A percentile compares a stretch with the other conserved stretches of the same genome.
Conservation (phyloP, 1,284 basidiomycete species). For the Ceratobasidium sp. region DNA sequence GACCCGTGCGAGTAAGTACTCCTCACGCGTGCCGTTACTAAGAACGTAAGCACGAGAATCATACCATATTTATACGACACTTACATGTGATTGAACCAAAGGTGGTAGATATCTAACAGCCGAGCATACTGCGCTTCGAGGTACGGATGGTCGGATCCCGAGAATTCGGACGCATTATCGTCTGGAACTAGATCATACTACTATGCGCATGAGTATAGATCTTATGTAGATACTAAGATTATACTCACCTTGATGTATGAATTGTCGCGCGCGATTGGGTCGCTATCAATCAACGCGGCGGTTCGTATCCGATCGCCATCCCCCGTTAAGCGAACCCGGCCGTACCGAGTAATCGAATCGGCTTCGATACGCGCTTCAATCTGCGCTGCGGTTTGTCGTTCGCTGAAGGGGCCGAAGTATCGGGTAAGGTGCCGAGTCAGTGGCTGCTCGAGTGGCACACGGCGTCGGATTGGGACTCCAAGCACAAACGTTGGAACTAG, state of each 20-base stretch:
- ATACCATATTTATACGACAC: not conserved
- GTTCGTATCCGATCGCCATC: constrained; percentile 17
- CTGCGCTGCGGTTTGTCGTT: not conserved
- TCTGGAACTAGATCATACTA: not conserved
- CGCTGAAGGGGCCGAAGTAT: constrained; percentile 3
- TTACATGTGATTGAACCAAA: not conserved
- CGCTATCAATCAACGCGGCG: not conserved
- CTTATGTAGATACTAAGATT: not conserved
- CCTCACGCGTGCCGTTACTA: too few relatives aligned
- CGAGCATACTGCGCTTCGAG: constrained; percentile 1
- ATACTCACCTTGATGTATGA: constrained; percentile 11
- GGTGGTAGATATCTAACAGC: constrained; percentile 19
- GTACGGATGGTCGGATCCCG: not conserved
- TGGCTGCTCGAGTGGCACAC: not conserved
- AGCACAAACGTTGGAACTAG: constrained; percentile 9
- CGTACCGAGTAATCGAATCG: constrained; percentile 11
- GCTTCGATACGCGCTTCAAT: not conserved
- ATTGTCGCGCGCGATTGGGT: constrained; percentile 8
- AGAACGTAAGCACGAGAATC: too few relatives aligned
- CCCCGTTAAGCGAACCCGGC: constrained; percentile 1
- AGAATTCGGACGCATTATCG: not conserved
- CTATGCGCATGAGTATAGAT: not conserved
- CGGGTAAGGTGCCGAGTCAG: not conserved
- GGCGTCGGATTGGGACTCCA: not conserved
- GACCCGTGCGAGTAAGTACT: constrained; percentile 77